Evolutionary conservation across 73 alveolate species (phyloP).

Genomic region (Tetrahymena malaccensis): DNA sequence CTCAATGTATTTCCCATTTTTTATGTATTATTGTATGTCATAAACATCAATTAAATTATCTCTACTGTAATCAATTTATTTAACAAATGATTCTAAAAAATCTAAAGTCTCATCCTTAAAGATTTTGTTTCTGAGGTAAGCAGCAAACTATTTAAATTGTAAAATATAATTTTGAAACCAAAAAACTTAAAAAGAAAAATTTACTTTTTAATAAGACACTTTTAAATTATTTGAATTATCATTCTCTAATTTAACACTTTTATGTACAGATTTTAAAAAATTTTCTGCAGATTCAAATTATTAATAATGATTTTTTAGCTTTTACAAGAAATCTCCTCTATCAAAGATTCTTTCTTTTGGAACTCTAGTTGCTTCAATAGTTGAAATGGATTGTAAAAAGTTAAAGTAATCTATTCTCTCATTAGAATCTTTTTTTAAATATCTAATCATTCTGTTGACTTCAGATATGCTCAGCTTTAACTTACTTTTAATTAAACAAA

Average conservation of each 20-base stretch:
- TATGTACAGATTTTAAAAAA: not conserved
- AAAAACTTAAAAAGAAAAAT: not conserved
- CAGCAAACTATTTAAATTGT: not conserved
- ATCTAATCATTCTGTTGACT: constrained; percentile 29
- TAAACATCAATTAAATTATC: not conserved
- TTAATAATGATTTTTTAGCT: not conserved
- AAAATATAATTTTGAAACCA: not conserved
- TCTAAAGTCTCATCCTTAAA: not conserved
- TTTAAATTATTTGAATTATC: not conserved
- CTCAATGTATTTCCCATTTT: not conserved
- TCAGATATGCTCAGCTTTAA: constrained; percentile 27
- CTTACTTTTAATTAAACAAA: constrained; percentile 17
- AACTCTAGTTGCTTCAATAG: not conserved
- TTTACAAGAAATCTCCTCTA: not conserved
- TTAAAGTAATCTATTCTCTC: constrained; percentile 22
- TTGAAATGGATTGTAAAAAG: not conserved
- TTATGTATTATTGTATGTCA: not conserved
- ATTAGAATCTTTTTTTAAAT: constrained; percentile 1
- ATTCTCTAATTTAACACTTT: not conserved
- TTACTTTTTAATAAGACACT: not conserved
- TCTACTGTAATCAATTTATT: not conserved
- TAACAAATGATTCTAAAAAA: not conserved
- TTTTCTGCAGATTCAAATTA: not conserved
- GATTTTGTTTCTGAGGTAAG: not conserved
- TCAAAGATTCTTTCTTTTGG: not conserved